These are phyloP conservation scores for Sordariomycetes sp. DNA, from an alignment of 2,329 filamentous ascomycete genomes.

Conservation along the genomic window DNA sequence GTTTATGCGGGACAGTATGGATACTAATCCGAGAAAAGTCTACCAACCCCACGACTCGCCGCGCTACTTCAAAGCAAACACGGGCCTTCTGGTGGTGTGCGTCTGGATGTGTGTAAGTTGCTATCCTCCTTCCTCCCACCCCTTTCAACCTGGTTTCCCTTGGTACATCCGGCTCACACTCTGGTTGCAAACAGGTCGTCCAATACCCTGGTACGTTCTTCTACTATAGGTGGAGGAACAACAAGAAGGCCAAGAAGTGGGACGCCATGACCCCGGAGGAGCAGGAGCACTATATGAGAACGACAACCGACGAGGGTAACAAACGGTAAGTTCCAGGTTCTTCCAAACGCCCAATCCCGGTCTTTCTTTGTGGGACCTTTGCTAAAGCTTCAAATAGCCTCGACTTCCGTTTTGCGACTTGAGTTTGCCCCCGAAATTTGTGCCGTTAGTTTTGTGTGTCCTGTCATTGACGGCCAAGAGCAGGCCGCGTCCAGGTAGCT, in stretches of 20 bases:
- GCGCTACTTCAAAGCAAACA: conserved; percentile 26
- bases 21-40: conserved; percentile 13
- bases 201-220: conserved; percentile 25
- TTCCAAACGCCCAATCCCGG: background rate
- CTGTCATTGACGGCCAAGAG: too few species aligned
- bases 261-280: conserved; percentile 7
- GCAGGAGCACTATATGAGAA: conserved; percentile 8
- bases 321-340: conserved; percentile 11
- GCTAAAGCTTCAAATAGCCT: background rate
- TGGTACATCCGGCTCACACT: background rate
- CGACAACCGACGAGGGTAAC: conserved; percentile 10
- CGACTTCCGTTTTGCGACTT: conserved; percentile 2
- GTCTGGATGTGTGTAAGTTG: conserved; percentile 26
- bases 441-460: too few species aligned
- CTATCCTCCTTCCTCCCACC: too few species aligned
- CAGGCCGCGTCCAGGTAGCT: too few species aligned
- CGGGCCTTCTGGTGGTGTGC: conserved; percentile 22
- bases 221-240: conserved; percentile 27
- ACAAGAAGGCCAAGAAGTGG: conserved; percentile 7
- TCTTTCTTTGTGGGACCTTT: background rate
- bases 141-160: background rate
- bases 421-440: background rate
- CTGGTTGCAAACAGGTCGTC: conserved; percentile 13
- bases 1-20: background rate
- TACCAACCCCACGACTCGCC: conserved; percentile 23